These are phyloP conservation scores for Mycena epipterygia DNA, from an alignment of 768 basidiomycete species.

Conservation along the genomic window DNA sequence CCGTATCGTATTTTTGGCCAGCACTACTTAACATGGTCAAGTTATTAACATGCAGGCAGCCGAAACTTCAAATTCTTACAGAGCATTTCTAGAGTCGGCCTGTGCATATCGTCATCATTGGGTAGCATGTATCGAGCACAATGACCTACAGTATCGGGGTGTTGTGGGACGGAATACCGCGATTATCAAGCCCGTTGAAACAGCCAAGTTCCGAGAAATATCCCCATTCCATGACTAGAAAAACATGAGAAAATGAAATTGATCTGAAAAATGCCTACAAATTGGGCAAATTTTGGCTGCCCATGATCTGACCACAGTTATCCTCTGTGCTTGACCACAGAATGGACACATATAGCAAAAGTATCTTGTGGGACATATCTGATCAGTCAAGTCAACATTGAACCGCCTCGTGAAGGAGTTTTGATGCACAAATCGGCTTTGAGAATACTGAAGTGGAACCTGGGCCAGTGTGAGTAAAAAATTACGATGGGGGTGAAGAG, in stretches of 20 bases:
- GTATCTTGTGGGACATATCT: too few relatives aligned
- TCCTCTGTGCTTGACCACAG: slow-evolving; percentile 3
- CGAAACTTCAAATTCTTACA: slow-evolving; percentile 15
- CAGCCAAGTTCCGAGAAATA: not conserved
- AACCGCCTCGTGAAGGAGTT: not conserved
- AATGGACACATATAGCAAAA: slow-evolving; percentile 1
- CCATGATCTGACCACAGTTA: slow-evolving; percentile 5
- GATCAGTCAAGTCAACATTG: slow-evolving; percentile 8
- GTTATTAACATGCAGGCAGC: too few relatives aligned
- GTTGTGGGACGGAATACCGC: not conserved
- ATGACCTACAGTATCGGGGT: not conserved
- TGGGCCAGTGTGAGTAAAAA: not conserved
- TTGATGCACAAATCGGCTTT: slow-evolving; percentile 14
- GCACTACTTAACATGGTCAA: not conserved
- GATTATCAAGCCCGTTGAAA: not conserved
- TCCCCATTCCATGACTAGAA: not conserved
- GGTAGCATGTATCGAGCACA: not conserved
- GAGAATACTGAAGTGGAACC: slow-evolving; percentile 23
- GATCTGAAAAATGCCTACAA: not conserved
- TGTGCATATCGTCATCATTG: not conserved
- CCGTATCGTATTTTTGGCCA: too few relatives aligned
- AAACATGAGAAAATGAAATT: not conserved
- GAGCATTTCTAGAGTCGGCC: not conserved
- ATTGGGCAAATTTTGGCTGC: slow-evolving; percentile 12
- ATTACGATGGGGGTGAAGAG: too few relatives aligned